Percentiles rank a stretch among this genome's conserved stretches.
Evolutionary conservation across 2,329 filamentous ascomycete species (phyloP).

Genomic region (Sporothrix brasiliensis): DNA sequence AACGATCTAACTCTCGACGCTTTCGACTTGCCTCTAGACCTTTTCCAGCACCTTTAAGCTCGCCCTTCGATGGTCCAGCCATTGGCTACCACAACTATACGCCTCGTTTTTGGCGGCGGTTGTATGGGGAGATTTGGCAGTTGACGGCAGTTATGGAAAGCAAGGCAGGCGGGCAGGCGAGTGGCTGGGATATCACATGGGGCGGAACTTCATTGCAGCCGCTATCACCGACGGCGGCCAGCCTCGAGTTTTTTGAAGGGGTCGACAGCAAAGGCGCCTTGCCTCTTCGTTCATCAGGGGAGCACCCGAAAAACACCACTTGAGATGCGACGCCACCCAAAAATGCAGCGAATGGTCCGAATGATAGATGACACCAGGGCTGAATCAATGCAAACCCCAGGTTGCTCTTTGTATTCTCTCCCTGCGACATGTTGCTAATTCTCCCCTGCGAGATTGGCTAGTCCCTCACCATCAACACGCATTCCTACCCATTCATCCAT

Average conservation of each 20-base stretch:
- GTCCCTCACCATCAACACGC: slow-evolving; percentile 68
- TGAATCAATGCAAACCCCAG: neutral
- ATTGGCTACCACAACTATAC: slow-evolving; percentile 45
- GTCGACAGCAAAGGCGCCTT: slow-evolving; percentile 43
- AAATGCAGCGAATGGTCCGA: neutral
- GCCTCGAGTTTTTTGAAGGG: slow-evolving; percentile 54
- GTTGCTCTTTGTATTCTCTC: neutral
- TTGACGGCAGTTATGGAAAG: slow-evolving; percentile 49
- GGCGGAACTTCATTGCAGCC: slow-evolving; percentile 44
- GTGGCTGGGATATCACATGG: slow-evolving; percentile 50
- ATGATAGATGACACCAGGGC: neutral
- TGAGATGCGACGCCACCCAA: neutral
- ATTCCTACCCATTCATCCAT: slow-evolving; percentile 76
- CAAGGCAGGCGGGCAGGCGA: slow-evolving; percentile 34
- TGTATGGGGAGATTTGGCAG: slow-evolving; percentile 53
- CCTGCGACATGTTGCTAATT: neutral
- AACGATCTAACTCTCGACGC: slow-evolving; percentile 44
- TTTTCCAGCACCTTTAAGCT: slow-evolving; percentile 34
- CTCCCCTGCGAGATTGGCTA: slow-evolving; percentile 60
- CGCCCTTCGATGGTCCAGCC: slow-evolving; percentile 39
- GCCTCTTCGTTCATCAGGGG: neutral
- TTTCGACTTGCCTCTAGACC: slow-evolving; percentile 38
- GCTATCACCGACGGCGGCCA: slow-evolving; percentile 42
- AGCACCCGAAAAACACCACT: neutral
- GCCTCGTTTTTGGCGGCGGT: slow-evolving; percentile 50